These are phyloP conservation scores for Thielaviopsis cerberus DNA, from an alignment of 2,329 filamentous ascomycete species.

Conservation along the genomic window DNA sequence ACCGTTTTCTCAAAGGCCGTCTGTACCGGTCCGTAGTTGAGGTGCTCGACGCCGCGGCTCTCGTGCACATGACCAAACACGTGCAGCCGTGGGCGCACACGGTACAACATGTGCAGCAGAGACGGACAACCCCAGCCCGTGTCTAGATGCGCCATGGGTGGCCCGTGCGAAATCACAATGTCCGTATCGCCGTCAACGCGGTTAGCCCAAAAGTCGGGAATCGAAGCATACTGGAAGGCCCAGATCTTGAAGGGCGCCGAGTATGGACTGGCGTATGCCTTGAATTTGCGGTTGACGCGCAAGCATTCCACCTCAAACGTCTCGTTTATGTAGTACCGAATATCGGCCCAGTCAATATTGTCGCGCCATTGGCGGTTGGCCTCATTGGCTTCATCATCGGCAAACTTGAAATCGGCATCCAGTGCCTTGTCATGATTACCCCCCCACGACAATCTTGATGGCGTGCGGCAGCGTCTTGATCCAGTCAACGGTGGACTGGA, in stretches of 20 bases:
- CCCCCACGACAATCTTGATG: slow-evolving; percentile 27
- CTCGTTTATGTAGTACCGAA: slow-evolving; percentile 61
- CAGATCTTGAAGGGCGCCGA: slow-evolving; percentile 20
- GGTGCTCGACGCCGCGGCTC: slow-evolving; percentile 47
- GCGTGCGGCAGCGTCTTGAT: slow-evolving; percentile 36
- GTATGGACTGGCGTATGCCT: slow-evolving; percentile 16
- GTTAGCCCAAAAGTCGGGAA: slow-evolving; percentile 16
- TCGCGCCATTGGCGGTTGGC: slow-evolving; percentile 21
- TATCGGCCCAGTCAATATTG: slow-evolving; percentile 41
- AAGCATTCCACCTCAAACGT: slow-evolving; percentile 42
- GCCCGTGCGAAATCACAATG: slow-evolving; percentile 23
- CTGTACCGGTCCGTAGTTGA: slow-evolving; percentile 61
- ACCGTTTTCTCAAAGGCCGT: slow-evolving; percentile 39
- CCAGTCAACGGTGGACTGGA: slow-evolving; percentile 54
- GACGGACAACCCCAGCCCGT: slow-evolving; percentile 18
- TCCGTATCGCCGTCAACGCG: slow-evolving; percentile 17
- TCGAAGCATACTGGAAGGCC: slow-evolving; percentile 24
- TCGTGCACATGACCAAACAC: slow-evolving; percentile 19
- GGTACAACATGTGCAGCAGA: slow-evolving; percentile 12
- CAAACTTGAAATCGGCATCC: slow-evolving; percentile 17
- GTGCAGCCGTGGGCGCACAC: slow-evolving; percentile 2
- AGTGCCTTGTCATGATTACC: slow-evolving; percentile 27
- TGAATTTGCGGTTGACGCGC: slow-evolving; percentile 3
- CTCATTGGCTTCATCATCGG: slow-evolving; percentile 13
- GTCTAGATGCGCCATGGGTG: slow-evolving; percentile 21